Percentiles rank a stretch among this genome's conserved stretches.
Evolutionary conservation across 257 asterid species (phyloP).

Genomic region (Solanum tarijense): DNA sequence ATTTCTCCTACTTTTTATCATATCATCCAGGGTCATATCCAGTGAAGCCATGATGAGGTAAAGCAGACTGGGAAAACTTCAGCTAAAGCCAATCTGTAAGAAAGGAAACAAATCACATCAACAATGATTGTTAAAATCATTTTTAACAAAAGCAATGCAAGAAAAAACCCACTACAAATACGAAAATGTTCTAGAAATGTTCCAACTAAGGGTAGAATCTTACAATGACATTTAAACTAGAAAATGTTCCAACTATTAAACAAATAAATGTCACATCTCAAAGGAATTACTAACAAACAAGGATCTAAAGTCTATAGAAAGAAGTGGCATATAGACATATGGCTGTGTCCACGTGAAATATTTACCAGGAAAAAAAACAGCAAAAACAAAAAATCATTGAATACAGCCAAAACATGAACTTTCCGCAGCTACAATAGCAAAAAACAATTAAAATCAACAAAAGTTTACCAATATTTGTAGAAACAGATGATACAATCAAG

Average conservation of each 20-base stretch:
- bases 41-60: conserved; percentile 56
- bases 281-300: background rate
- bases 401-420: background rate
- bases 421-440: background rate
- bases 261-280: background rate
- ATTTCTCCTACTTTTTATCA: conserved; percentile 69
- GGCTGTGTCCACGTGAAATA: background rate
- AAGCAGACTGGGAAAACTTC: background rate
- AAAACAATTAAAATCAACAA: background rate
- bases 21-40: conserved; percentile 77
- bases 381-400: background rate
- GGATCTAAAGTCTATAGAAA: background rate
- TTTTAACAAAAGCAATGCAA: background rate
- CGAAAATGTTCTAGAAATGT: background rate
- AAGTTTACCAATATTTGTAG: background rate
- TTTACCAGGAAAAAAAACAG: background rate
- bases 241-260: background rate
- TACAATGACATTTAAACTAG: background rate
- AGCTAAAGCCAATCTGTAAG: conserved; percentile 16
- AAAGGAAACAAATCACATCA: background rate
- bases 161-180: background rate
- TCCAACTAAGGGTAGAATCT: background rate
- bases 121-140: background rate
- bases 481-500: background rate
- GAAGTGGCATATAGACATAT: background rate